A percentile compares a stretch with the other conserved stretches of the same genome.
phyloP scores from a whole-genome alignment of 805 yeast species.

The Vanderwaltozyma tropicalis region DNA sequence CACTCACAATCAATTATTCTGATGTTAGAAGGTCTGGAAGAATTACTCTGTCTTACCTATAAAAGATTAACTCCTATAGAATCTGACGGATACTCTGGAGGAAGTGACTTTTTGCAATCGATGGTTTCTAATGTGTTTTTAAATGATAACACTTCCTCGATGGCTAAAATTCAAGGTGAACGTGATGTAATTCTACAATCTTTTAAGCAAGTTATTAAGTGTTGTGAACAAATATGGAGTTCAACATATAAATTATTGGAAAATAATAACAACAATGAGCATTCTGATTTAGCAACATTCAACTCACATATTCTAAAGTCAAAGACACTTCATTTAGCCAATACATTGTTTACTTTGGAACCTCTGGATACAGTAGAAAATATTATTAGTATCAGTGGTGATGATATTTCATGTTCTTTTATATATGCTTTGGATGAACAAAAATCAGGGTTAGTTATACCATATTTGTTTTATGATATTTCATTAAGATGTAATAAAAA shows the following conservation, averaged over 20 bases:
- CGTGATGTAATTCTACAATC: slow-evolving; percentile 48
- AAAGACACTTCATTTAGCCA: neutral
- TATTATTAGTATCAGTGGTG: slow-evolving; percentile 34
- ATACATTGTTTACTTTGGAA: slow-evolving; percentile 42
- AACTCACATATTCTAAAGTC: neutral
- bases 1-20: slow-evolving; percentile 37
- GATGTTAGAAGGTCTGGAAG: slow-evolving; percentile 52
- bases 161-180: slow-evolving; percentile 36
- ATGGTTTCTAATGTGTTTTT: slow-evolving; percentile 28
- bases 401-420: slow-evolving; percentile 19
- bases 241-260: slow-evolving; percentile 27
- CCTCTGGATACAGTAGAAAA: slow-evolving; percentile 64
- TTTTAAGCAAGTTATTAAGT: slow-evolving; percentile 46
- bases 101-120: slow-evolving; percentile 25
- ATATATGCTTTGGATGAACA: slow-evolving; percentile 77
- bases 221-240: slow-evolving; percentile 62
- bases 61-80: slow-evolving; percentile 36
- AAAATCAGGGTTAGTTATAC: slow-evolving; percentile 61
- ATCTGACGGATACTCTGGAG: slow-evolving; percentile 13
- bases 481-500: slow-evolving; percentile 18
- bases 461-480: slow-evolving; percentile 43
- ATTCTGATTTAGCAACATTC: neutral
- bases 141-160: slow-evolving; percentile 26
- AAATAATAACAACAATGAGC: slow-evolving; percentile 2
- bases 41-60: slow-evolving; percentile 48